These are phyloP conservation scores for Pezicula neosporulosa DNA, from an alignment of 2,329 filamentous ascomycete genomes.

Conservation along the genomic window DNA sequence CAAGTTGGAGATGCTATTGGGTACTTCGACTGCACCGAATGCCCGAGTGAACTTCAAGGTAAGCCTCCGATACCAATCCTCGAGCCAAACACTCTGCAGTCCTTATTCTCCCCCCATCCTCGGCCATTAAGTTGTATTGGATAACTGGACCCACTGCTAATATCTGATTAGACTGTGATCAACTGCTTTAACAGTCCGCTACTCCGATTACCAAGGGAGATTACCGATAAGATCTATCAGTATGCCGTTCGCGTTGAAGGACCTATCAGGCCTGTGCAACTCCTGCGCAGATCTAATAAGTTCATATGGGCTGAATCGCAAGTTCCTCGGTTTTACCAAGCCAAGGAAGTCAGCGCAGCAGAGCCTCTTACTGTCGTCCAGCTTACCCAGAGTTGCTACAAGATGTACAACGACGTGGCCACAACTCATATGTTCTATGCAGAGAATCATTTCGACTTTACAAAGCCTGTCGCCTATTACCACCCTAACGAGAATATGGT, in stretches of 20 bases:
- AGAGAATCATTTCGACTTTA: conserved; percentile 11
- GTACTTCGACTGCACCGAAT: too few species aligned
- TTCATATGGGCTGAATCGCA: conserved; percentile 11
- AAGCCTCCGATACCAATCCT: too few species aligned
- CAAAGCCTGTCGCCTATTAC: neutral
- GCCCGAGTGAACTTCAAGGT: too few species aligned
- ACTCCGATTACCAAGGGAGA: conserved; percentile 7
- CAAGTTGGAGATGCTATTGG: too few species aligned
- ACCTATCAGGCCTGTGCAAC: conserved; percentile 8
- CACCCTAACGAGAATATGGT: neutral
- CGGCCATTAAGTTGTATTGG: too few species aligned
- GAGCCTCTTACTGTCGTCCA: conserved; percentile 6
- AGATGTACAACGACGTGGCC: conserved; percentile 12
- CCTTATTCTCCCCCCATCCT: too few species aligned
- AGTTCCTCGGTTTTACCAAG: neutral
- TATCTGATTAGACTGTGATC: neutral
- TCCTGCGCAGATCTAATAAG: conserved; percentile 9
- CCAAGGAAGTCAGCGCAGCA: neutral
- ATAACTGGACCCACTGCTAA: too few species aligned
- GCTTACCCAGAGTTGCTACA: conserved; percentile 9
- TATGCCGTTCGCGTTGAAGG: conserved; percentile 5
- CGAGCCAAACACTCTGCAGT: too few species aligned
- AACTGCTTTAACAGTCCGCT: neutral
- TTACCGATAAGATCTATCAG: conserved; percentile 9
- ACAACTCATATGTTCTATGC: conserved; percentile 14